Evolutionary conservation across 2,329 filamentous ascomycete genomes (phyloP).

Genomic region (Cercospora sojina): DNA sequence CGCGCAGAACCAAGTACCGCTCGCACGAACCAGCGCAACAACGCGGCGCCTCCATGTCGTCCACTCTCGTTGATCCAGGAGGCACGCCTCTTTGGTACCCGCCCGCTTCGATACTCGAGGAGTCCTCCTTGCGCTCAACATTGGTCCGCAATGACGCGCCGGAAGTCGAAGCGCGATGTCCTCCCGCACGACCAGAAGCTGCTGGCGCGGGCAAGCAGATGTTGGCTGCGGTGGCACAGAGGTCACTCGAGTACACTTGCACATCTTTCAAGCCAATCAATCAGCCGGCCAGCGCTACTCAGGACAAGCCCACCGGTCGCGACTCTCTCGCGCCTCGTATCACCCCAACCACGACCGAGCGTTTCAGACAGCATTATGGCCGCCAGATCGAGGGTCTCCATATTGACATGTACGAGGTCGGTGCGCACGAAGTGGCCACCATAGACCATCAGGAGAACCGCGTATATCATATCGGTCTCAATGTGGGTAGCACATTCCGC

Average conservation of each 20-base stretch:
- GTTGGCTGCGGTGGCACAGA: neutral
- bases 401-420: constrained; percentile 19
- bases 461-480: constrained; percentile 24
- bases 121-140: constrained; percentile 15
- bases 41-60: neutral
- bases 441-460: constrained; percentile 21
- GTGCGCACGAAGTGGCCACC: constrained; percentile 5
- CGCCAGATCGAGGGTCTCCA: constrained; percentile 13
- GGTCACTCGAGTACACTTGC: neutral
- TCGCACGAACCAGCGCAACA: neutral
- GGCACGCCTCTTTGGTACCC: constrained; percentile 10
- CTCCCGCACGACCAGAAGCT: neutral
- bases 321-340: neutral
- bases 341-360: constrained; percentile 12
- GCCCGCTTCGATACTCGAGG: constrained; percentile 5
- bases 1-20: neutral
- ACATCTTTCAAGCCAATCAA: constrained; percentile 11
- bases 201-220: neutral
- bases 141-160: neutral
- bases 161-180: neutral
- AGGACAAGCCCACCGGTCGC: neutral
- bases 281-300: neutral
- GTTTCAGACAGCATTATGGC: constrained; percentile 9
- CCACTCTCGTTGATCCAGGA: constrained; percentile 8
- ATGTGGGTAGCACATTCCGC: neutral